Evolutionary conservation across 306 rosid genomes (phyloP).

Genomic region (Chamaecrista fasciculata): DNA sequence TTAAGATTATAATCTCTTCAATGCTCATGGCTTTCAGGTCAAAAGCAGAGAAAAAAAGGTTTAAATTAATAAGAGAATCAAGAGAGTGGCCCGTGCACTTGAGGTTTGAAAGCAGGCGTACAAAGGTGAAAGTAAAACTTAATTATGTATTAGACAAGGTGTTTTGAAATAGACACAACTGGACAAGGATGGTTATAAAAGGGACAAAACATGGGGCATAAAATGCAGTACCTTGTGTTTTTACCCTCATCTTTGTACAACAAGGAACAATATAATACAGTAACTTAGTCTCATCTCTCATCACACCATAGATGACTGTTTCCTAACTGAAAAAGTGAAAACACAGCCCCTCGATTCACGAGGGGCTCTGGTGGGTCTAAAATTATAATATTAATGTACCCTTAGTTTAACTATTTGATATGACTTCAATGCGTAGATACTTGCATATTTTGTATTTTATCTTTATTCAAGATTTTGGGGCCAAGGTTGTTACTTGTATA

Average conservation of each 20-base stretch:
- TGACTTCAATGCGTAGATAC: constrained; percentile 19
- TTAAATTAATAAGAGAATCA: neutral
- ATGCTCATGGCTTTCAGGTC: constrained; percentile 6
- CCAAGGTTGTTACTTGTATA: neutral
- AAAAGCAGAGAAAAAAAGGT: constrained; percentile 14
- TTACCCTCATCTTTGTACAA: constrained; percentile 34
- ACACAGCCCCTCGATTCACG: constrained; percentile 65
- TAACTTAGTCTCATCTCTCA: constrained; percentile 24
- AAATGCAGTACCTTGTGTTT: constrained; percentile 42
- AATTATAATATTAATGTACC: neutral
- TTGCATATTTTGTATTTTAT: neutral
- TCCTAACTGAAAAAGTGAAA: constrained; percentile 52
- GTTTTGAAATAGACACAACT: constrained; percentile 54
- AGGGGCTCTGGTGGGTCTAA: constrained; percentile 42
- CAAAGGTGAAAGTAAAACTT: constrained; percentile 31
- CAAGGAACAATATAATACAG: constrained; percentile 28
- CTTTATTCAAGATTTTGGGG: neutral
- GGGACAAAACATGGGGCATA: constrained; percentile 69
- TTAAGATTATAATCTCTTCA: constrained; percentile 8
- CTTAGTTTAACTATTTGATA: neutral
- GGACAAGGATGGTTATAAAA: constrained; percentile 55
- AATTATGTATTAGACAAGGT: constrained; percentile 35
- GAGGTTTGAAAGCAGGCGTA: constrained; percentile 20
- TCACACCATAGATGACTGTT: constrained; percentile 44
- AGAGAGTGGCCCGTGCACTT: neutral